Conservation (phyloP, 805 yeast species). For the Yamadazyma sp. region DNA sequence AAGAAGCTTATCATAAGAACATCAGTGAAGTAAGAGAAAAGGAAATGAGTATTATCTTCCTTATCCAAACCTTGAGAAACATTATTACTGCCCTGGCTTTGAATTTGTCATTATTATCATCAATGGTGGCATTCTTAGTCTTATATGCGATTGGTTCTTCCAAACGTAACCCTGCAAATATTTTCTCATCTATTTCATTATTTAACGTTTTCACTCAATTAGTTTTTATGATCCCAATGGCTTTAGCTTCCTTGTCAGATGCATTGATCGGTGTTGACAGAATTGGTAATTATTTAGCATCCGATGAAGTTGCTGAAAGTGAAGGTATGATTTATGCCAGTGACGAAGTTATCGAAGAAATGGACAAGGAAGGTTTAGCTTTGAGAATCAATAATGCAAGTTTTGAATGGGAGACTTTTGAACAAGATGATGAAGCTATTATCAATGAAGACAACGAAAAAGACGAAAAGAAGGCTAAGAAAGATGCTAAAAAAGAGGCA, state of each 20-base stretch:
- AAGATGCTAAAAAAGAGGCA: slow-evolving; percentile 5
- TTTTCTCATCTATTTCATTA: slow-evolving; percentile 68
- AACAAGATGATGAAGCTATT: slow-evolving; percentile 16
- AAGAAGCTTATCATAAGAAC: slow-evolving; percentile 63
- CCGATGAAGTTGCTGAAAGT: slow-evolving; percentile 38
- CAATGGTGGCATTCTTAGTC: slow-evolving; percentile 52
- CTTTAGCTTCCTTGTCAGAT: slow-evolving; percentile 66
- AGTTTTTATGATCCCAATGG: slow-evolving; percentile 67
- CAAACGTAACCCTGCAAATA: slow-evolving; percentile 52
- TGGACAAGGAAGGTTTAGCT: slow-evolving; percentile 24
- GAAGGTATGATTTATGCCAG: slow-evolving; percentile 25
- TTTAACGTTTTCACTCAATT: slow-evolving; percentile 61
- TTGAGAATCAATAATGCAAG: slow-evolving; percentile 20
- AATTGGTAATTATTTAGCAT: slow-evolving; percentile 50
- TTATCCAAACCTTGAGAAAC: slow-evolving; percentile 64
- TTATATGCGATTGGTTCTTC: slow-evolving; percentile 29
- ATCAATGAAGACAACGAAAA: slow-evolving; percentile 5
- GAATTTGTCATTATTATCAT: slow-evolving; percentile 65
- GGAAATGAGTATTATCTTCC: slow-evolving; percentile 62
- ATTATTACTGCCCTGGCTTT: slow-evolving; percentile 61
- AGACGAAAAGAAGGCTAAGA: slow-evolving; percentile 4
- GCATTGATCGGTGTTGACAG: slow-evolving; percentile 61
- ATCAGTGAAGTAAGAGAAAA: slow-evolving; percentile 53
- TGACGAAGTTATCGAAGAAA: slow-evolving; percentile 16
- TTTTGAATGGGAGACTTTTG: slow-evolving; percentile 30